Evolutionary conservation across 78 protist genomes (phyloP).

Genomic region (Protostelium mycophagum): DNA sequence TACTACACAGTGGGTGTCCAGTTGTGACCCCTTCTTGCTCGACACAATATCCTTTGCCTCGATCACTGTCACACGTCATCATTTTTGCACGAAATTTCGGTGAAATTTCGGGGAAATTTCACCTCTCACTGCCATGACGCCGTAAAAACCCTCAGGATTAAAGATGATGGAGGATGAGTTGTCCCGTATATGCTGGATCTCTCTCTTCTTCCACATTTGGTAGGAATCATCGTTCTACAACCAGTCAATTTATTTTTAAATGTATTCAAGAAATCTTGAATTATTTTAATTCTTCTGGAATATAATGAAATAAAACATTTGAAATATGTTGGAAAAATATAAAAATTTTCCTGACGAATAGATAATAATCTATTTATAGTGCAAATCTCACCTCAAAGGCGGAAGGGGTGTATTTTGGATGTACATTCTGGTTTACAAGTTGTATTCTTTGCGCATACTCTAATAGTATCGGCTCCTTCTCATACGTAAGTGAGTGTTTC

Average conservation of each 20-base stretch:
- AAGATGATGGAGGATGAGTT: not conserved
- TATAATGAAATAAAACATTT: no score
- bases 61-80: not conserved
- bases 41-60: not conserved
- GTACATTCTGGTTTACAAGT: not conserved
- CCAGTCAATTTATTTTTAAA: no score
- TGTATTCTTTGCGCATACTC: not conserved
- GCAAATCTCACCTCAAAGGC: not conserved
- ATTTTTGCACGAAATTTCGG: no score
- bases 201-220: not conserved
- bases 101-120: not conserved
- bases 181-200: not conserved
- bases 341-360: no score
- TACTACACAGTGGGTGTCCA: not conserved
- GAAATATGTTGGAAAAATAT: no score
- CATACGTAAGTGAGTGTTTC: not conserved
- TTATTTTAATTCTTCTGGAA: no score
- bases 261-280: no score
- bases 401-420: not conserved
- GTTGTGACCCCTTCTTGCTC: not conserved
- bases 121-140: not conserved
- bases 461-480: not conserved
- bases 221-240: not conserved
- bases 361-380: no score
- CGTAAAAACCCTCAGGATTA: not conserved